Evolutionary conservation across 1,284 basidiomycete genomes (phyloP).

Genomic region (Apiotrichum akiyoshidainum): DNA sequence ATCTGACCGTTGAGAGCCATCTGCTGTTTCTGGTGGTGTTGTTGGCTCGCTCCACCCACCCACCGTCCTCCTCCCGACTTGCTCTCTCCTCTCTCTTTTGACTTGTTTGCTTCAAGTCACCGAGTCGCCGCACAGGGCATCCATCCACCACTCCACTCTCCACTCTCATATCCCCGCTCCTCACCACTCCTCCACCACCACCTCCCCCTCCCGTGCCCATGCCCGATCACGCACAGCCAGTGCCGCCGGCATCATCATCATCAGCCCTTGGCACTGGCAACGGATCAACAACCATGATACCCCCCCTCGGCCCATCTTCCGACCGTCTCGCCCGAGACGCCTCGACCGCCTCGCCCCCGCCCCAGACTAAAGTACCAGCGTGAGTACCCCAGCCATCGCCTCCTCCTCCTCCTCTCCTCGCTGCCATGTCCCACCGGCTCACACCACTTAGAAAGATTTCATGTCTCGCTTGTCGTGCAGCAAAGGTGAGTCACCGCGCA

Average conservation of each 20-base stretch:
- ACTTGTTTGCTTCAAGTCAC: no score
- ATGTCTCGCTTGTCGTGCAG: conserved; percentile 29
- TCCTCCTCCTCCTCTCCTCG: not conserved
- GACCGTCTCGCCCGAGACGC: not conserved
- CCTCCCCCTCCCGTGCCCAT: not conserved
- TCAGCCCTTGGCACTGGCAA: not conserved
- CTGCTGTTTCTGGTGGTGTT: no score
- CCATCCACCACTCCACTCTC: no score
- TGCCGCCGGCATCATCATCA: not conserved
- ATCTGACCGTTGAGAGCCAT: no score
- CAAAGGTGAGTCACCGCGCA: conserved; percentile 22
- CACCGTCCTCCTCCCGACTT: no score
- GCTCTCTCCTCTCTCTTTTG: no score
- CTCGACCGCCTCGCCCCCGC: not conserved
- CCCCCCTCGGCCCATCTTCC: not conserved
- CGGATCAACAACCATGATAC: not conserved
- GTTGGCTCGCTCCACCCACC: no score
- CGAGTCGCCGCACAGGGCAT: no score
- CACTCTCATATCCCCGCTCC: no score
- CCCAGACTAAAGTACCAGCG: conserved; percentile 9
- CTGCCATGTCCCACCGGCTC: not conserved
- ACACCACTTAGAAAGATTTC: conserved; percentile 20
- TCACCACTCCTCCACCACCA: not conserved
- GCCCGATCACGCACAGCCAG: not conserved
- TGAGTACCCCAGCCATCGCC: not conserved